phyloP scores from a whole-genome alignment of 2,329 filamentous ascomycete genomes.

The Fusarium coffeatum region DNA sequence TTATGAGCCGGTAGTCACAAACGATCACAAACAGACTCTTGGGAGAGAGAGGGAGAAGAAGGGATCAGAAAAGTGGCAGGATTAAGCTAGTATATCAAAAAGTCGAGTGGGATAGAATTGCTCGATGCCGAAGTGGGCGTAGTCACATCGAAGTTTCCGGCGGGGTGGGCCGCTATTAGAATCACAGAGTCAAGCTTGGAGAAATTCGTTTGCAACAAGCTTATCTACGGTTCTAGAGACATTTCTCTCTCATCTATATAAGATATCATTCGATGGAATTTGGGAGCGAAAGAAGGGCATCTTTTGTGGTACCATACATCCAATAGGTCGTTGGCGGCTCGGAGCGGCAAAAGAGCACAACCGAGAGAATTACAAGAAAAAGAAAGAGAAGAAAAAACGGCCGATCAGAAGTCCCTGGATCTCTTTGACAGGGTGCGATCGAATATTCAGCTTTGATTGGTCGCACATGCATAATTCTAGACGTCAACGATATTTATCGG shows the following conservation, averaged over 20 bases:
- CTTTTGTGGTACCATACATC: background rate
- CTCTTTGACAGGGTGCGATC: constrained; percentile 5
- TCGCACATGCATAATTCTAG: constrained; percentile 16
- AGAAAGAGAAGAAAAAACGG: background rate
- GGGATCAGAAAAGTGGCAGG: constrained; percentile 9
- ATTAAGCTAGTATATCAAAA: constrained; percentile 26
- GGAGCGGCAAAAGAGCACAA: constrained; percentile 9
- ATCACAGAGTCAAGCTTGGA: constrained; percentile 22
- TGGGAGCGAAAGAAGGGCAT: background rate
- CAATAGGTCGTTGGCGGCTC: background rate
- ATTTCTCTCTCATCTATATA: background rate
- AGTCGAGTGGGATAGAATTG: constrained; percentile 23
- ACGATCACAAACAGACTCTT: background rate
- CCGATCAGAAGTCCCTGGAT: constrained; percentile 34
- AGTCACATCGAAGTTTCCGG: constrained; percentile 33
- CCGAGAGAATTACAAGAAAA: background rate
- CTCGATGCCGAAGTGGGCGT: constrained; percentile 42
- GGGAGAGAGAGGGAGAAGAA: background rate
- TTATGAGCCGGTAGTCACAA: constrained; percentile 39
- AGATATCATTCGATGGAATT: background rate
- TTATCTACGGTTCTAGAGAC: background rate
- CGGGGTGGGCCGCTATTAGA: constrained; percentile 31
- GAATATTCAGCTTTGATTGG: constrained; percentile 20
- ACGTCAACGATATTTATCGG: constrained; percentile 39
- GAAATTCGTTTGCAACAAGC: background rate